Base-by-base conservation (phyloP, 345 rosid species). In the Kandelia obovata region DNA sequence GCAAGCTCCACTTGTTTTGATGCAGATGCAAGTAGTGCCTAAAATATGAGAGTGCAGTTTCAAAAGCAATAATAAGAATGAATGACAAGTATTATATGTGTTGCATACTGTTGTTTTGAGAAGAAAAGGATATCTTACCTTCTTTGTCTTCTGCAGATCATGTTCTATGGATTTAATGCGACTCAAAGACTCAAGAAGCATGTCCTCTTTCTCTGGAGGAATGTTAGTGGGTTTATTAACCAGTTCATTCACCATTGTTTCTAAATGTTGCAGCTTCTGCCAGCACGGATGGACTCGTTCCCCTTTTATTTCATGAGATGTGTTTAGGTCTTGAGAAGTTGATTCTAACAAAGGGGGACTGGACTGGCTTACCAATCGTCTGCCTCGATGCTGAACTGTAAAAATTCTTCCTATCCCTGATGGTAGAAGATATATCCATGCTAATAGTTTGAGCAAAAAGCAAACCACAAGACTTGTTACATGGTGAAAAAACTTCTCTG, bases 1-100 rank as follows among this genome's bases (percentile, higher is more conserved):
- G 97, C 90, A n/a, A 94, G 93, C 73, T 94, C 93, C 26, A 91
- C 79, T 83, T 94, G 98, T 74, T 88, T 90, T 47, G 98, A 87
- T 30, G 96, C 92, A 31, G 98, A 91, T 53, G 91, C 87, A 83
- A 91, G 65, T 61, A 94, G 86, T 28, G 93, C 93, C 98, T 94
- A 80, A 64, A 75, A 58, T 65, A 58, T 55, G n/a, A 47, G 72
- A 72, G 51, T 25, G 23, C 5, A 23, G 27, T 49, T 66, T 78
- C n/a, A 64, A 65, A 61, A 69, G 20, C 59, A 55, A 10, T 5
- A 26, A 56, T 16, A 56, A 19, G 25, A 21, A 56, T 56, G 5
- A 23, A 56, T 11, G 49, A 15, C 16, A 43, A 15, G 49, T 15
- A 43, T 43, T 39, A 2, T 39, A 39, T 39, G 46, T 10, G 10